Evolutionary conservation across 441 rosid genomes (phyloP).

Genomic region (Adansonia rubrostipa): DNA sequence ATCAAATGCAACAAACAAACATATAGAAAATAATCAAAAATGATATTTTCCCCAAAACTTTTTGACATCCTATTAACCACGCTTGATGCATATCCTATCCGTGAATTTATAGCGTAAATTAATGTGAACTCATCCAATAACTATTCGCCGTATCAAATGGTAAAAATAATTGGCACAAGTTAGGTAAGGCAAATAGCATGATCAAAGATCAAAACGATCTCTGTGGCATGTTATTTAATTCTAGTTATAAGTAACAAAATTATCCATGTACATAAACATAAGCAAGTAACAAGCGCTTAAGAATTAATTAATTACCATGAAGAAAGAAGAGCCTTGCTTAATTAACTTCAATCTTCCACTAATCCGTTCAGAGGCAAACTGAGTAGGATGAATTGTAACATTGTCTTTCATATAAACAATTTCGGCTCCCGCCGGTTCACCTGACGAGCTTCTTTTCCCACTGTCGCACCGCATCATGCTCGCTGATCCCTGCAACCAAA

Average conservation of each 20-base stretch:
- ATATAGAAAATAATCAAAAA: background rate
- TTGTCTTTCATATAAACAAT: constrained; percentile 77
- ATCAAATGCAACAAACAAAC: constrained; percentile 24
- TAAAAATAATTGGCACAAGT: background rate
- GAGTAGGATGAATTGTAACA: constrained; percentile 93
- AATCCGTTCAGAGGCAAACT: constrained; percentile 87
- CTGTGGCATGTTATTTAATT: background rate
- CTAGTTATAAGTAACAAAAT: background rate
- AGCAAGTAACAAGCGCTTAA: background rate
- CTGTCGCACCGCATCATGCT: constrained; percentile 70
- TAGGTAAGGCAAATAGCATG: background rate
- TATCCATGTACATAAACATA: background rate
- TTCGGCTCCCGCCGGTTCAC: constrained; percentile 75
- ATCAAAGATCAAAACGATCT: background rate
- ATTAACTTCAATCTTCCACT: constrained; percentile 89
- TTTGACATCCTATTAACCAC: background rate
- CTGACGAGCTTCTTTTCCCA: constrained; percentile 56
- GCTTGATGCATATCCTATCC: background rate
- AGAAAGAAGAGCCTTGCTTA: constrained; percentile 75
- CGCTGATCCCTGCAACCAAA: constrained; percentile 60
- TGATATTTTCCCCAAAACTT: background rate
- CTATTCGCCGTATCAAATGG: background rate
- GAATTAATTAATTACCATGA: constrained; percentile 53
- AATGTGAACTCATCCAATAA: background rate
- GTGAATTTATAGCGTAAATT: background rate